Base-by-base conservation (phyloP, 2,329 filamentous ascomycete genomes). In the Fusarium chlamydosporum region DNA sequence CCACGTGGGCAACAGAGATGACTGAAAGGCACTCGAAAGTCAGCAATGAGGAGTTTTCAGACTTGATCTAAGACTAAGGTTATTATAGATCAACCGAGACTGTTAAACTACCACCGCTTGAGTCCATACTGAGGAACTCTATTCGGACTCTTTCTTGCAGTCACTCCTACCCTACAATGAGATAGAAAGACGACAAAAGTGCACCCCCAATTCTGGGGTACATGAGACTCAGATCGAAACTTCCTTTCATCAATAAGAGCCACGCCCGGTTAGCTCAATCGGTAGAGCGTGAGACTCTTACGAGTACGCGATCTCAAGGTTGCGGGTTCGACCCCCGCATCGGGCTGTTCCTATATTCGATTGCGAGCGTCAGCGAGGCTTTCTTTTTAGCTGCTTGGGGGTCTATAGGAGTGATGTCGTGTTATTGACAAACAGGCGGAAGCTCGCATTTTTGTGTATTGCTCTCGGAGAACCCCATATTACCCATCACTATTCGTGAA, bases 261-360 rank as follows among this genome's bases (percentile, higher is more conserved):
- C 78, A 78, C 78, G 76, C 77, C 76, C 79, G 73, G 72, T 23
- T 75, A 74, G 73, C 71, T 76, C 73, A 75, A 76, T 76, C 75
- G 75, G 74, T 89, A 89, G 87, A 89, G 87, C 87, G 87, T 89
- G 84, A 88, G 87, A 89, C 88, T 89, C 87, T 85, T 85, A 85
- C 27, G 73, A 75, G 74, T 73, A 67, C 74, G 57, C 74, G 51
- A 85, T 84, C 83, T 85, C 81, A 84, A 85, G 83, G 82, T 81
- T 85, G 82, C 81, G 82, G 83, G 85, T 86, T 85, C 83, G 82
- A 84, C 78, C 79, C 79, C 79, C 79, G 77, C 78, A 78, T 79
- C 75, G 77, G 77, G 78, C 77, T 79, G 40, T 79, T 79, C 77
- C 77, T 79, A 78, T 77, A 75, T 51, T 26, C 59, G 57, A 62